Evolutionary conservation across 345 rosid genomes (phyloP), one percentile per base, ranked within the genome.

Genomic region (Brassica napus): DNA sequence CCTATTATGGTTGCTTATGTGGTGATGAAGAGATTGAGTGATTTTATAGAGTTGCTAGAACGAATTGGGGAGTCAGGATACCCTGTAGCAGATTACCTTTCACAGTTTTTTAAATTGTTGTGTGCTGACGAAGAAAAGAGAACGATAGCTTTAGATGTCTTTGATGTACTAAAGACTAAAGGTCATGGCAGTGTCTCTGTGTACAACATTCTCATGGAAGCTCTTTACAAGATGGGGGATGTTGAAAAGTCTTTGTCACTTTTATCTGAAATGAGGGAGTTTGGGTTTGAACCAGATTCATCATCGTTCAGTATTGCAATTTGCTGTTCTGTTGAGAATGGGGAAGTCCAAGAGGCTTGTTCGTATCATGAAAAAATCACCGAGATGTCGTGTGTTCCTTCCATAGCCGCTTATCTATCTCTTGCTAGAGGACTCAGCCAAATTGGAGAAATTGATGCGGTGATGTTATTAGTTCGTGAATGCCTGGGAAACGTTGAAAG

Each of bases 381-480:
- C 34, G 91, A 88, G 80, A 85, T 90, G 93, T 85, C 88, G 4
- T 77, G 83, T 74, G 78, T 91, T 77, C 98, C 92, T 66, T 87
- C 94, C 44, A 47, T 88, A 47, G 84, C 86, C 76, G 92, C 97
- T 24, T 94, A 94, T 77, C 39, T 65, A 73, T 87, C 89, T 78
- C 91, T 94, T 6, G 87, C 91, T 21, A 84, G 60, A 83, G 94
- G 93, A 66, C 92, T 94, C 18, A 84, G 95, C 87, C 83, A 73
- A 79, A 84, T 86, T 21, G 93, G 98, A 76, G 98, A 92, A 86
- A 90, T 90, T 5, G 97, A 94, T 81, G 91, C 88, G 0, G 87
- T 88, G 60, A 88, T 91, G 91, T 83, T 89, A 90, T 86, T 94
- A 39, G 91, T 92, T 54, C 90, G 93, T 32, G 97, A 92, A 49